Base-by-base conservation (phyloP, 1,284 basidiomycete genomes). In the Cryptococcus sp. region DNA sequence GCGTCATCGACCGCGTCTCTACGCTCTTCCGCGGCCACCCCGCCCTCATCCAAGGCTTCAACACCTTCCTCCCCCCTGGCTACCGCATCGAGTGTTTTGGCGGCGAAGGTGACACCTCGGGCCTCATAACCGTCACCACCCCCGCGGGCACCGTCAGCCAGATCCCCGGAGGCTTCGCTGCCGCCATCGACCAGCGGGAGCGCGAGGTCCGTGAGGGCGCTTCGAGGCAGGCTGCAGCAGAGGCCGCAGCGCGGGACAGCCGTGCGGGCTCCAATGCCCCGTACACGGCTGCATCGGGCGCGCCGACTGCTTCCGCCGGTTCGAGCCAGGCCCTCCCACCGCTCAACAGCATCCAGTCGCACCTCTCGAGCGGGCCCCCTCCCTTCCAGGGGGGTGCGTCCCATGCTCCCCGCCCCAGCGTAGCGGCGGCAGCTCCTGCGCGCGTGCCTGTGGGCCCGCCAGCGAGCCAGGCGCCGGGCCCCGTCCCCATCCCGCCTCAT, bases 1-100 rank as follows among this genome's bases (percentile, higher is more conserved):
- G 94, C 59, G 96, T 98, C 68, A 99, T 99, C 73, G 87, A 94
- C 68, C 89, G 96, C 56, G 95, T 98, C 52, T 98, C 94, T 2
- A 86, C 84, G 63, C 86, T 99, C 45, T 99, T 99, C 78, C 86
- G 91, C 66, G 93, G 93, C 13, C 92, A 98, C 77, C 91, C 90
- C 1, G 78, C 83, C 60, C 88, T 99, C 67, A 98, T 99, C 55
- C 89, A 96, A 78, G 96, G 96, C 36, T 98, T 98, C 84, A 98
- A 99, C 80, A 98, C 95, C 3, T 98, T 98, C 79, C 84, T 98
- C 2, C 96, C 96, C 0, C 85, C 89, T 21, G 95, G 95, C 37
- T 98, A 98, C 79, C 88, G 91, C 62, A 98, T 98, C 75, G 94
- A 98, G 70, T 88, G 93, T 74, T 62, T 65, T 44, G 70, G 68